Evolutionary conservation across 306 rosid species (phyloP), one percentile per base, ranked within the genome.

Genomic region (Parietaria judaica): DNA sequence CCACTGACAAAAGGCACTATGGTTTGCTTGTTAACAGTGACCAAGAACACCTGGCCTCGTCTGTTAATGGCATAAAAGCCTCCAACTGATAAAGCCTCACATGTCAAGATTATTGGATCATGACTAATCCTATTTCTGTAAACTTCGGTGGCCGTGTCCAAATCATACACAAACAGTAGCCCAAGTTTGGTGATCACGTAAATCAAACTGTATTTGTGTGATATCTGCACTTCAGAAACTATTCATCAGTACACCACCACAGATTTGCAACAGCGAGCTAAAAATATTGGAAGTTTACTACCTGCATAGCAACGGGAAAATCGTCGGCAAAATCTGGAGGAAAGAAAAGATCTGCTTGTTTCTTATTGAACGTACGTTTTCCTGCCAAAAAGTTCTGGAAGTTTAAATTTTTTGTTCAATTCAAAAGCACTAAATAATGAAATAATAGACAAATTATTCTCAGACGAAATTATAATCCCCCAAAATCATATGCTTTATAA

Each of bases 301-400:
- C 99, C 99, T 94, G 99, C 97, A 94, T 94, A 53, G 99, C 74
- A 72, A 94, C 99, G 51, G 99, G 99, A 72, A 94, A 94, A 74
- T 94, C 99, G 66, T 94, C 99, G 8, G 87, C 90, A 81, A 94
- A 94, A 83, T 94, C 99, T 16, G 99, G 99, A 57, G 99, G 99
- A 68, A 94, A 94, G 89, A 88, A 94, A 51, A 94, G 90, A 79
- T 88, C 99, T 36, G 99, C 97, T 71, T 94, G 99, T 76, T 94
- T 94, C 94, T 94, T 88, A 7, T 94, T 66, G 79, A 94, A 94
- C 31, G 99, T 82, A 58, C 95, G 95, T 65, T 94, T 94, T 64
- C 99, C 99, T 94, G 85, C 68, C 55, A 74, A 70, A 35, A 68
- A 52, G 68, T 61, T 52, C 10, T 14, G 8, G 43, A 53, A 45